Evolutionary conservation across 1,284 basidiomycete genomes (phyloP), one percentile per base, ranked within the genome.

Genomic region (Veloboletus limbatus): DNA sequence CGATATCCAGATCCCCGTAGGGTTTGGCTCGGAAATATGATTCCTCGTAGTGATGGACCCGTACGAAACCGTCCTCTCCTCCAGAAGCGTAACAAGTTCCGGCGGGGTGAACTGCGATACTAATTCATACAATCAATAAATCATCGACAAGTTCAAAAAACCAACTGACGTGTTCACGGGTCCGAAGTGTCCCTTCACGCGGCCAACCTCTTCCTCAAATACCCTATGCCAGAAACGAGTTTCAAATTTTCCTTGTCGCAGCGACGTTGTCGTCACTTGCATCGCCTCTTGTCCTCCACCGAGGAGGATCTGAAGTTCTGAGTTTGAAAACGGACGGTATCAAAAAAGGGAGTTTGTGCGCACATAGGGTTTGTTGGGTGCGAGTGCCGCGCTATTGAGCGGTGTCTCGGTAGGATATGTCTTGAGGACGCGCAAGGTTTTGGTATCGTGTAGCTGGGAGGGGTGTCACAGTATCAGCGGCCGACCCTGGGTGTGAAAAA

Each of bases 271-370:
- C 13, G 97, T 98, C 47, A 99, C 96, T 62, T 77, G 88, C 94
- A 96, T 97, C 8, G 96, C 96, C 65, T 98, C 96, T 70, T 98
- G 96, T 45, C 96, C 96, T 69, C 96, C 96, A 43, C 97, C 97
- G 32, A 97, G 75, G 26, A 97, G 79, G 40, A 96, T 74, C 88
- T 92, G 53, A 40, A 39, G 51, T 14, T 16, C n/a, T 18, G 7
- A 14, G 6, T 24, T n/a, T n/a, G n/a, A n/a, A n/a, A n/a, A n/a
- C n/a, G n/a, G n/a, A n/a, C n/a, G n/a, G n/a, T n/a, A n/a, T n/a
- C n/a, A n/a, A 33, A 17, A n/a, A 25, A 8, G 39, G 40, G 22
- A 32, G 59, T 49, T 20, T 7, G 28, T 27, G 24, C 75, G 51
- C 52, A 90, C 89, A 63, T 94, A 98, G 38, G 95, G 96, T 62